Conservation (phyloP, 805 yeast species). For the Starmera pachycereana region DNA sequence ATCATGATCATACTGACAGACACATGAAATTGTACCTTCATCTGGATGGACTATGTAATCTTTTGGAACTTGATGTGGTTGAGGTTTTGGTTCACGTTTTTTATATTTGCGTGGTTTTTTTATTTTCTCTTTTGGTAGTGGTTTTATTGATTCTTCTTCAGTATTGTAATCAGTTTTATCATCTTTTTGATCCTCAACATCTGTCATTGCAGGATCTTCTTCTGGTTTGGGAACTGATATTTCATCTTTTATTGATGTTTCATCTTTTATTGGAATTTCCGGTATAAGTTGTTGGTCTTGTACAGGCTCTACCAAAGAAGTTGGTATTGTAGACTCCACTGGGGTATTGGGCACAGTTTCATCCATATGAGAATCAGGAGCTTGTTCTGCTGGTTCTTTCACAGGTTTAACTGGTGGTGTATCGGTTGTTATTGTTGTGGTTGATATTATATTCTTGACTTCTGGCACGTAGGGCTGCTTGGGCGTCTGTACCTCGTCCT, state of each 20-base stretch:
- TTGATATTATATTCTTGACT: too few relatives aligned
- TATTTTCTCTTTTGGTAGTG: constrained; percentile 3
- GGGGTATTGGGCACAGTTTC: too few relatives aligned
- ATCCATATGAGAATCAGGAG: too few relatives aligned
- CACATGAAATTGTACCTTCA: constrained; percentile 79
- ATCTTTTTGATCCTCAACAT: constrained; percentile 4
- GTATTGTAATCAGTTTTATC: constrained; percentile 4
- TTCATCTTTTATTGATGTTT: neutral
- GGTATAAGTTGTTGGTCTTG: too few relatives aligned
- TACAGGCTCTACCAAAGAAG: too few relatives aligned
- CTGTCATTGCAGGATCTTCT: neutral
- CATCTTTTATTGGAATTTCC: neutral
- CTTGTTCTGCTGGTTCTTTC: too few relatives aligned
- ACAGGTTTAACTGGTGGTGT: too few relatives aligned
- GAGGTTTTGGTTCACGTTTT: constrained; percentile 2
- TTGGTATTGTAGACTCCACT: too few relatives aligned
- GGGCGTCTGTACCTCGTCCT: too few relatives aligned
- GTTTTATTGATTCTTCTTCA: constrained; percentile 7
- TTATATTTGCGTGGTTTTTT: neutral
- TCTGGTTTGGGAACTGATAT: neutral
- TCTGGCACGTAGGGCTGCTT: too few relatives aligned
- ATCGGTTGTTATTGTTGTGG: too few relatives aligned
- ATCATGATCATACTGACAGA: constrained; percentile 79
- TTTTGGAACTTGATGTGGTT: constrained; percentile 4
- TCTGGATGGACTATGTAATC: constrained; percentile 64